These are phyloP conservation scores for Porodaedalea pini DNA, from an alignment of 1,284 basidiomycete genomes.

Conservation along the genomic window DNA sequence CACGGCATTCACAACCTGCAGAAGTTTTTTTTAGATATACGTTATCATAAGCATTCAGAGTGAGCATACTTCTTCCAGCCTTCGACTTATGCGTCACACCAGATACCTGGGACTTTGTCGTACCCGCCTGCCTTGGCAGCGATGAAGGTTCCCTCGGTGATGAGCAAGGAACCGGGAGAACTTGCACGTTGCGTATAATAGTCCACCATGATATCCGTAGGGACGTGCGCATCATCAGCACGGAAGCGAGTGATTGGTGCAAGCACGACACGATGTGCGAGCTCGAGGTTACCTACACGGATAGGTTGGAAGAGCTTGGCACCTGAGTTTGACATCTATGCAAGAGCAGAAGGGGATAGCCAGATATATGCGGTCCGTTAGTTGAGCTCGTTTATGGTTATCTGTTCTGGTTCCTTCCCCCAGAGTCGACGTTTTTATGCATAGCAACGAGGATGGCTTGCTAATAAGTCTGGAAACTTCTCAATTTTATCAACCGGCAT, in stretches of 20 bases:
- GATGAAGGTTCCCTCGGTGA: conserved; percentile 33
- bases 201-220: conserved; percentile 21
- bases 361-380: too few species aligned
- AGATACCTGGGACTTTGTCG: conserved; percentile 27
- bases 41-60: background rate
- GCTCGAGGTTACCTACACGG: conserved; percentile 27
- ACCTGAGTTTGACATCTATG: too few species aligned
- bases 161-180: conserved; percentile 28
- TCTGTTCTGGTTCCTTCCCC: too few species aligned
- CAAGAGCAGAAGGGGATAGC: too few species aligned
- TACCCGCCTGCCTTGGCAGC: conserved; percentile 21
- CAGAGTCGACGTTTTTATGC: too few species aligned
- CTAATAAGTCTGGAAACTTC: too few species aligned
- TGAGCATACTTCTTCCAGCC: conserved; percentile 27
- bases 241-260: conserved; percentile 36
- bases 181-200: conserved; percentile 32
- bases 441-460: too few species aligned
- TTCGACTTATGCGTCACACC: conserved; percentile 23
- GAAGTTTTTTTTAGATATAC: too few species aligned
- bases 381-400: too few species aligned
- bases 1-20: conserved; percentile 32
- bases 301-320: conserved; percentile 30
- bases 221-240: conserved; percentile 26
- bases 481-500: too few species aligned
- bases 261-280: conserved; percentile 29